These are phyloP conservation scores for Vitis hybrid DNA, from an alignment of 177 flowering plant genomes.

Conservation along the genomic window DNA sequence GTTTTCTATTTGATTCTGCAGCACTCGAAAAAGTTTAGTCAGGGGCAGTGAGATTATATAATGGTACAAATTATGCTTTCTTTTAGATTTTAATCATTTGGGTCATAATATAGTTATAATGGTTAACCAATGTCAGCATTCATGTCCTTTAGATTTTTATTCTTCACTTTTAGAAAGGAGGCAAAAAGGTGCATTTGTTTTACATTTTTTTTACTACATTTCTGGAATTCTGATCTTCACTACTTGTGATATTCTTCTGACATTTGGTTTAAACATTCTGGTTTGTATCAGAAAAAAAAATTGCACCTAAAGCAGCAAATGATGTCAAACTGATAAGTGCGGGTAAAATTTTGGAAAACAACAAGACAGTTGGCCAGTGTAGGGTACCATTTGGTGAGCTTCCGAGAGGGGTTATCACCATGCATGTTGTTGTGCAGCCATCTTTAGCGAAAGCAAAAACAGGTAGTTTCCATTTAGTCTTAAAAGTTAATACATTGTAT, in stretches of 20 bases:
- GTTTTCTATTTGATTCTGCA: too few relatives aligned
- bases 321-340: conserved; percentile 65
- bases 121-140: too few relatives aligned
- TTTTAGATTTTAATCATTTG: too few relatives aligned
- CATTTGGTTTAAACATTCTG: conserved; percentile 4
- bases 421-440: conserved; percentile 86
- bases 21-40: too few relatives aligned
- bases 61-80: too few relatives aligned
- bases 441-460: conserved; percentile 58
- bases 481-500: too few relatives aligned
- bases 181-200: too few relatives aligned
- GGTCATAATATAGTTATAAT: too few relatives aligned
- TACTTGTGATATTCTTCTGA: neutral
- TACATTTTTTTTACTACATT: neutral
- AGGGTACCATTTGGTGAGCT: conserved; percentile 66
- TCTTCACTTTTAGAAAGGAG: too few relatives aligned
- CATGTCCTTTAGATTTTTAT: too few relatives aligned
- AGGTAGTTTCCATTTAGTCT: conserved; percentile 33
- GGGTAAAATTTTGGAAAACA: conserved; percentile 75
- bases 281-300: conserved; percentile 47
- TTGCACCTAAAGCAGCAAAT: conserved; percentile 61
- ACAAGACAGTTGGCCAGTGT: conserved; percentile 69
- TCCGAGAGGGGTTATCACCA: conserved; percentile 59
- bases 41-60: too few relatives aligned
- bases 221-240: neutral